Evolutionary conservation across 1,284 basidiomycete genomes (phyloP), one percentile per base, ranked within the genome.

Genomic region (Heterobasidion parviporum): DNA sequence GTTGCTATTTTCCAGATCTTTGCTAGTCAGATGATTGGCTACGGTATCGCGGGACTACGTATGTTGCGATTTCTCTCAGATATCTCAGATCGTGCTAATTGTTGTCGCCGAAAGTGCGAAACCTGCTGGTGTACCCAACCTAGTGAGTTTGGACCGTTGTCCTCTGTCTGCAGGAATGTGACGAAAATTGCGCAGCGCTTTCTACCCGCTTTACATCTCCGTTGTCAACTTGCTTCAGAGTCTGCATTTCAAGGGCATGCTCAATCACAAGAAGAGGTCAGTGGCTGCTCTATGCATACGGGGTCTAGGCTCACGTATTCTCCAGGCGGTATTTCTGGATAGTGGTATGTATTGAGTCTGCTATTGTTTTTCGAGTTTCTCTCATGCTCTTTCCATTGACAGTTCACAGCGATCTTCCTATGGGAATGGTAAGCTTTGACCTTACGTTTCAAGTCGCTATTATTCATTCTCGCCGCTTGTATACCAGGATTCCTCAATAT

Each of bases 51-150:
- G 32, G 87, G 85, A n/a, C 60, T 85, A 46, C 70, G 73, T 74
- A 49, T 59, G 68, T 64, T 10, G 14, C 10, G 10, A n/a, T n/a
- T 9, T 16, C 3, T 43, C 9, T 7, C n/a, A 43, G 3, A 1
- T 41, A 35, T 3, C 36, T 48, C 6, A 14, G 12, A 33, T 12
- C 26, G 14, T 18, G n/a, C 35, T 44, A 18, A 44, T 54, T 10
- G 56, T 38, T n/a, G 34, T 18, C 10, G n/a, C 32, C 50, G 44
- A 20, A 34, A 68, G 67, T 84, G 53, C 72, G 81, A 62, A 69
- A 76, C 64, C 73, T 79, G 41, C 70, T 87, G 9, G 73, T 87
- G 1, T 83, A 84, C 65, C 86, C 85, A 0, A 86, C 86, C 3
- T 82, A 83, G 75, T 77, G 57, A 18, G 73, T 65, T 15, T 7